Evolutionary conservation across 768 basidiomycete species (phyloP).

Genomic region (Phanerodontia chrysosporium): DNA sequence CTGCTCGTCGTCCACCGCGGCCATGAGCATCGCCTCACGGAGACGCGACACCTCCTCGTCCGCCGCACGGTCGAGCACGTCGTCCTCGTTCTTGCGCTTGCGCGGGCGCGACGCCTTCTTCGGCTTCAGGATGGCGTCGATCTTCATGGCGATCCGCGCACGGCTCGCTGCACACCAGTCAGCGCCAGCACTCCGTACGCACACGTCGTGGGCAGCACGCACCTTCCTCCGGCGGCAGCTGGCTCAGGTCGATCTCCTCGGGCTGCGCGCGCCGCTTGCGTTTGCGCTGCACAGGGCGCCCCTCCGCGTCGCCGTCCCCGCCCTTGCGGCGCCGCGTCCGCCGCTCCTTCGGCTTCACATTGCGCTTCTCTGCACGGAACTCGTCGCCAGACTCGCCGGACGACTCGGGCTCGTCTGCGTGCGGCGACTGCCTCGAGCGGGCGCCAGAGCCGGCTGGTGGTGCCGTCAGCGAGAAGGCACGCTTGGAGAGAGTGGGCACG

Average conservation of each 20-base stretch:
- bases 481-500: conserved; percentile 26
- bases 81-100: conserved; percentile 77
- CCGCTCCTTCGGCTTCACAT: conserved; percentile 16
- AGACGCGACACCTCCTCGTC: conserved; percentile 90
- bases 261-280: conserved; percentile 51
- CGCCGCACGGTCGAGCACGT: conserved; percentile 79
- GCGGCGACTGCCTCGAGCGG: conserved; percentile 10
- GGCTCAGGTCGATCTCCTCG: conserved; percentile 61
- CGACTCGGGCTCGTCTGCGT: conserved; percentile 32
- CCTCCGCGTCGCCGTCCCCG: conserved; percentile 27
- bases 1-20: conserved; percentile 79
- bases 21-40: conserved; percentile 82
- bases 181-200: not conserved
- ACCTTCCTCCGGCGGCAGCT: conserved; percentile 80
- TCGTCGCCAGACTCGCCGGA: conserved; percentile 49
- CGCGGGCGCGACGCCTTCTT: conserved; percentile 64
- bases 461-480: conserved; percentile 26
- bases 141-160: conserved; percentile 72
- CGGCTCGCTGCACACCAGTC: conserved; percentile 53
- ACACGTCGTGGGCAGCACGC: conserved; percentile 13
- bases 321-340: conserved; percentile 21
- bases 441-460: conserved; percentile 1
- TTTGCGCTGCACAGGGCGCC: conserved; percentile 34
- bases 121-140: conserved; percentile 83
- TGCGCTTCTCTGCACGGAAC: conserved; percentile 35